These are phyloP conservation scores for Gossypium armourianum DNA, from an alignment of 441 rosid genomes.

Conservation along the genomic window DNA sequence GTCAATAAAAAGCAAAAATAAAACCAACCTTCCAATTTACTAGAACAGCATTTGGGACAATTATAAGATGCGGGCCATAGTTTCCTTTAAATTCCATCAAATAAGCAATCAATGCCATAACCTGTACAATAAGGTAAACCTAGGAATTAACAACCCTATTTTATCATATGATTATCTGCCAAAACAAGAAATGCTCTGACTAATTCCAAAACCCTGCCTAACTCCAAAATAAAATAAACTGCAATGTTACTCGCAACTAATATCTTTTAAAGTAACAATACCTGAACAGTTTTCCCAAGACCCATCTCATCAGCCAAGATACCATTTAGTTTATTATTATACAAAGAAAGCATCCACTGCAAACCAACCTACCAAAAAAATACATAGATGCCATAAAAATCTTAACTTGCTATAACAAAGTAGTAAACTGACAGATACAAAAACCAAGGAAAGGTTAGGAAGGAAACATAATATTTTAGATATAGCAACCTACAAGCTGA, in stretches of 20 bases:
- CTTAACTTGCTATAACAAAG: constrained; percentile 11
- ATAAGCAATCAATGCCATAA: constrained; percentile 97
- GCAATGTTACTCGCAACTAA: background rate
- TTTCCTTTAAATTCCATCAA: constrained; percentile 98
- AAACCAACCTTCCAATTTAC: constrained; percentile 96
- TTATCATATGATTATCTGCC: background rate
- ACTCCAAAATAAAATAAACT: constrained; percentile 9
- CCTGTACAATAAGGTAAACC: constrained; percentile 36
- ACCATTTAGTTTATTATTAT: constrained; percentile 94
- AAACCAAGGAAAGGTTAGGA: background rate
- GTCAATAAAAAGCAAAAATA: constrained; percentile 12
- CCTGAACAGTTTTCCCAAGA: constrained; percentile 99
- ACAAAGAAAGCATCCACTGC: constrained; percentile 99
- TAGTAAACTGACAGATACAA: background rate
- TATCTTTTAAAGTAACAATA: constrained; percentile 17
- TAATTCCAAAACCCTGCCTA: background rate
- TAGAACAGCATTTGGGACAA: constrained; percentile 96
- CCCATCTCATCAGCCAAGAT: constrained; percentile 99
- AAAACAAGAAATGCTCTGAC: background rate
- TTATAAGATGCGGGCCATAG: constrained; percentile 98
- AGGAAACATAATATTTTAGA: constrained; percentile 15
- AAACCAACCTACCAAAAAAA: constrained; percentile 67
- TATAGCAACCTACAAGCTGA: constrained; percentile 73
- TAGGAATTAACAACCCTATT: background rate
- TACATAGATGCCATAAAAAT: constrained; percentile 13